Base-by-base conservation (phyloP, 164 flowering plant species). In the Vitis labrusca region DNA sequence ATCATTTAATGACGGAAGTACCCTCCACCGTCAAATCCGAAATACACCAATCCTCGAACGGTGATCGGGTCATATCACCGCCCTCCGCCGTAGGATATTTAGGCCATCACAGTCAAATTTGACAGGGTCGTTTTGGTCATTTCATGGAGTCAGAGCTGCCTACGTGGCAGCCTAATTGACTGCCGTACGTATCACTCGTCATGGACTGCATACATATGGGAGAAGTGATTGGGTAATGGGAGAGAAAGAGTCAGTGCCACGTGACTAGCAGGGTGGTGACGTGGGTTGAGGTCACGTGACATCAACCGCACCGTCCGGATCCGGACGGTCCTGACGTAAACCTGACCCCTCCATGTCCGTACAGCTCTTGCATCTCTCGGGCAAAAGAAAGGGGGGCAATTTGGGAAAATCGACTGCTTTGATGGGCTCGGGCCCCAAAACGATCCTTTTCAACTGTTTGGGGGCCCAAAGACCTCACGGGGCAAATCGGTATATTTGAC, bases 111-210 rank as follows among this genome's bases (percentile, higher is more conserved):
- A 5, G 53, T 47, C 19, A 61, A 51, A 8, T 1, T 51, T 6
- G 66, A 51, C 61, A 70, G 55, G 73, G 73, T 23, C 16, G 63
- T 55, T 71, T 63, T 57, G 63, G 73, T 71, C 73, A 63, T 69
- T 71, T 64, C 62, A 29, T 50, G 12, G 44, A 55, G 51, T 7
- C 52, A 5, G 62, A 7, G 56, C 0, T 5, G 17, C 12, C 61
- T 12, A 19, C 66, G 52, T 62, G 57, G 56, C 56, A 12, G n/a
- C 15, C n/a, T 0, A 13, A 12, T 11, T 11, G 16, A 10, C 56
- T 1, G 7, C n/a, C n/a, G n/a, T 53, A 5, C 15, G 56, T 53
- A 53, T 10, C 15, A 51, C n/a, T 53, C 56, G 56, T 53, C 56
- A 53, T 53, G 56, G 14, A 53, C 15, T 5, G 53, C 53, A 53